Evolutionary conservation across 352 stramenopile species (phyloP), one percentile per base, ranked within the genome.

Genomic region (Phytophthora macrochlamydospora): DNA sequence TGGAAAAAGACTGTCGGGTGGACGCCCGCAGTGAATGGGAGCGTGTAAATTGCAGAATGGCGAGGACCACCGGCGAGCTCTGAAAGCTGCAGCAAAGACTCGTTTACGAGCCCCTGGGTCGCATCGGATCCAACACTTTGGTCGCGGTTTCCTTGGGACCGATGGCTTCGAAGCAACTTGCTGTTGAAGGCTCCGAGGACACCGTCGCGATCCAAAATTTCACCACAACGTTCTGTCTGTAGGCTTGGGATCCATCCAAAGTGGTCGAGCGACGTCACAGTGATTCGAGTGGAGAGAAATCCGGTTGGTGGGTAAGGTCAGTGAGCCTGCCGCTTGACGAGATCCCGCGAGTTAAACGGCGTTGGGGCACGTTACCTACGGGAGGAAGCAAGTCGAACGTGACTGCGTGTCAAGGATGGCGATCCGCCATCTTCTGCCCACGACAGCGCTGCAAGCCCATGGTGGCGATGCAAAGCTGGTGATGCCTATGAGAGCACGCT

Each of bases 21-120:
- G 24, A 35, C 48, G 44, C 50, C 44, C 51, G 60, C 38, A 57
- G 51, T 54, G 54, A 28, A 30, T 44, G 45, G 57, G 62, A 67
- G 45, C 7, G 24, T 67, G 65, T 51, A 61, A 72, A 72, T 64
- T 68, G 65, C 52, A 64, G 59, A 72, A 68, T 72, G 65, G 51
- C 43, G 45, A 49, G 37, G 29, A 44, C 51, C 31, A 54, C 40
- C 12, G 44, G 18, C 18, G 18, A 24, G 18, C 18, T 24, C 18
- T 24, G 18, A 0, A 24, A 24, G 18, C 18, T 24, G 18, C 18
- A 24, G 18, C 18, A 24, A 24, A 24, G 18, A 24, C 18, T 24
- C 18, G 18, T 24, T 24, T 24, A 24, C 18, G 18, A 24, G 18
- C 18, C 18, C 18, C 18, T 24, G 18, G 18, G 42, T 7, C 18